Evolutionary conservation across 345 rosid species (phyloP), one percentile per base, ranked within the genome.

Genomic region (Heritiera fomes): DNA sequence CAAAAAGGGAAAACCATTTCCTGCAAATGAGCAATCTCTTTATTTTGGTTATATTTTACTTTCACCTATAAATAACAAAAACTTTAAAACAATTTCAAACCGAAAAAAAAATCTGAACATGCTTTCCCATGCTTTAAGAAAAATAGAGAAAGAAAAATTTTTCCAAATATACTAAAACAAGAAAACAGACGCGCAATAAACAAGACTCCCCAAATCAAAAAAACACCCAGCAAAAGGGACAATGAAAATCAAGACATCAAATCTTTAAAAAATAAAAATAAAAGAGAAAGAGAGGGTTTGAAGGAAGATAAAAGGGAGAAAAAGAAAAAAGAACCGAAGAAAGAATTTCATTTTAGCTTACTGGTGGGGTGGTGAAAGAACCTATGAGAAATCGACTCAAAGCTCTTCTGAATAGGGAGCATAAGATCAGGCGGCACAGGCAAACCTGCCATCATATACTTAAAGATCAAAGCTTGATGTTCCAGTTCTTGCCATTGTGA

Each of bases 401-500:
- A 87, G 79, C 88, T 83, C 72, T 85, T 88, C 79, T 88, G 89
- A 58, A 88, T 85, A 52, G 88, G 88, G 71, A 88, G 82, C 17
- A 88, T 81, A 71, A 88, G 90, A 82, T 88, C 88, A 82, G 86
- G 85, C 59, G 91, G 90, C 56, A 88, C 87, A 78, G 88, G 91
- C 71, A 88, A 65, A 76, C 91, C 91, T 41, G 91, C 89, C 80
- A 81, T 60, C 91, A 88, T 82, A 80, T 87, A 88, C 86, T 88
- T 88, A 75, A 82, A 88, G 82, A 88, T 85, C 85, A 88, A 74
- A 77, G 91, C 90, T 83, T 88, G 91, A 71, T 88, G 91, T 68
- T 88, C 88, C 74, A 88, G 86, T 80, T 88, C 91, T 80, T 85
- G 91, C 87, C 88, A 87, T 79, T 88, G 91, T 43, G 91, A 87